Conservation (phyloP, 192 early-diverging fungal species). For the Oehlia diaphana region DNA sequence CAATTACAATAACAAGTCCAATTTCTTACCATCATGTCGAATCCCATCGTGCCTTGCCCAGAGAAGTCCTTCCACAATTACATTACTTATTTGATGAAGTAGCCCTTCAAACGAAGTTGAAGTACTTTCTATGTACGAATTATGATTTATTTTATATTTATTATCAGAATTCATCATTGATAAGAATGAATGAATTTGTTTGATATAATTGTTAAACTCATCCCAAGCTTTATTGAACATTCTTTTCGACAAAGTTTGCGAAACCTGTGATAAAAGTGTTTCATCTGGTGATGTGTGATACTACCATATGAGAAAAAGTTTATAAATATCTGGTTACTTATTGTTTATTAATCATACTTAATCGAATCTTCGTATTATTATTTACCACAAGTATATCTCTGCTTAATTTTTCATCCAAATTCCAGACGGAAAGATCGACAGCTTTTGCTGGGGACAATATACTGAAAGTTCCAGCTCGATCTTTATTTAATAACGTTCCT, state of each 20-base stretch:
- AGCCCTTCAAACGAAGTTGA: background rate
- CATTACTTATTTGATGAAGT: constrained; percentile 1
- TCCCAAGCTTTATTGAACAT: constrained; percentile 20
- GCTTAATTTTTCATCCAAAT: constrained; percentile 5
- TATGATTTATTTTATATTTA: background rate
- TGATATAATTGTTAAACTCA: background rate
- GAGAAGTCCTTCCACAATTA: constrained; percentile 18
- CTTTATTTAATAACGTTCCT: constrained; percentile 19
- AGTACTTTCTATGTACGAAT: background rate
- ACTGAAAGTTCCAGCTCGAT: constrained; percentile 20
- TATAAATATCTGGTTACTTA: too few species aligned
- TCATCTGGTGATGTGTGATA: constrained; percentile 24
- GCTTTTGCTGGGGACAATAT: background rate
- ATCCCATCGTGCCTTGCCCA: constrained; percentile 7
- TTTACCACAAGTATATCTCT: constrained; percentile 22
- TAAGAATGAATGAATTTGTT: background rate
- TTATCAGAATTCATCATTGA: background rate
- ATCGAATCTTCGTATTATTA: background rate
- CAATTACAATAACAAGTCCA: background rate
- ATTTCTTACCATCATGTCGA: constrained; percentile 18
- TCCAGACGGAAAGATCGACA: background rate
- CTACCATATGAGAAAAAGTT: background rate
- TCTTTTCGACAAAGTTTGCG: constrained; percentile 4
- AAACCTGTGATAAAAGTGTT: constrained; percentile 1
- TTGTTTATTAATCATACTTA: background rate